Evolutionary conservation across 2,329 filamentous ascomycete genomes (phyloP).

Genomic region (Leptosphaerulina australis): DNA sequence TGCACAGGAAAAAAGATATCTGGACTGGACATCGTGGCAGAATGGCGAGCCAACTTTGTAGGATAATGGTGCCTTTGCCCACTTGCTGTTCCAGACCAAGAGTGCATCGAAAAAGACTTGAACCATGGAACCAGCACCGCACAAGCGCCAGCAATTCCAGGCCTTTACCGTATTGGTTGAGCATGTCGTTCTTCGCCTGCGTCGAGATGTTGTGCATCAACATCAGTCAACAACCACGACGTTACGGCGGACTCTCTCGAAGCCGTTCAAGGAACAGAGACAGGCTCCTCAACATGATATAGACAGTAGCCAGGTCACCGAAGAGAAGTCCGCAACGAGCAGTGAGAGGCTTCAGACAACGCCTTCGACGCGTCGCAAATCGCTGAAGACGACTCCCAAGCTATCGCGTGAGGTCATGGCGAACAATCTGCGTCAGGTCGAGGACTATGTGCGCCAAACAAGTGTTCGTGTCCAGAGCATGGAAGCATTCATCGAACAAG

Average conservation of each 20-base stretch:
- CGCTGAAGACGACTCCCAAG: slow-evolving; percentile 3
- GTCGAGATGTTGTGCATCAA: slow-evolving; percentile 10
- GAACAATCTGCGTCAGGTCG: slow-evolving; percentile 14
- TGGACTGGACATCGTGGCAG: slow-evolving; percentile 16
- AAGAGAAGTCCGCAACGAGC: background rate
- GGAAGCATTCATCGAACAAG: slow-evolving; percentile 21
- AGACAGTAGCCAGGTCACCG: background rate
- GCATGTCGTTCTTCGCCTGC: slow-evolving; percentile 16
- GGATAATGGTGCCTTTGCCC: slow-evolving; percentile 16
- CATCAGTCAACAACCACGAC: slow-evolving; percentile 8
- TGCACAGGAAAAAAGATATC: slow-evolving; percentile 16
- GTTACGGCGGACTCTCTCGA: slow-evolving; percentile 13
- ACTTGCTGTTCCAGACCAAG: slow-evolving; percentile 8
- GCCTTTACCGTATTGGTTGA: slow-evolving; percentile 17
- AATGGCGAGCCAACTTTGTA: slow-evolving; percentile 9
- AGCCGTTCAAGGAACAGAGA: slow-evolving; percentile 11
- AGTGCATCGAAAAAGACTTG: slow-evolving; percentile 5
- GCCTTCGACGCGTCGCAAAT: background rate
- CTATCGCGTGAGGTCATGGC: slow-evolving; percentile 17
- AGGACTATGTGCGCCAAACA: slow-evolving; percentile 20
- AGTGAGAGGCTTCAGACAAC: background rate
- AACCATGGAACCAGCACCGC: slow-evolving; percentile 19
- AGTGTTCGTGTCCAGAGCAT: slow-evolving; percentile 25
- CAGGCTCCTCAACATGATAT: slow-evolving; percentile 2
- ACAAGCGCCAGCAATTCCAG: slow-evolving; percentile 17